Conservation (phyloP, 768 basidiomycete species). For the Pleurotus ostreatus region DNA sequence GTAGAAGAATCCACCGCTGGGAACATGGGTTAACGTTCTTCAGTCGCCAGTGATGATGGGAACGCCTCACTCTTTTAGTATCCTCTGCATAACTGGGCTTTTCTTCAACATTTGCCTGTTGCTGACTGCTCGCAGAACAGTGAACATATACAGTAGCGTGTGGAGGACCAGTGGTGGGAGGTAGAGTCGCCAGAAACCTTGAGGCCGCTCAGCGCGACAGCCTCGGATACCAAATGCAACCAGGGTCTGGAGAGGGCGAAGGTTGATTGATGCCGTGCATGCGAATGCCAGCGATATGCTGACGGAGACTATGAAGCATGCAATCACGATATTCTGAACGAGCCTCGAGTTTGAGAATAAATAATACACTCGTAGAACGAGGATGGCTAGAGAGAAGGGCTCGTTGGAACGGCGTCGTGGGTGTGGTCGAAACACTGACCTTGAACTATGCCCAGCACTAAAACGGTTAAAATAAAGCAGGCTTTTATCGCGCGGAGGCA, state of each 20-base stretch:
- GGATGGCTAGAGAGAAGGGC: constrained; percentile 24
- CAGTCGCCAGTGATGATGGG: not conserved
- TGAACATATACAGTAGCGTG: constrained; percentile 32
- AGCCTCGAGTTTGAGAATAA: constrained; percentile 28
- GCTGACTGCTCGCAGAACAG: constrained; percentile 27
- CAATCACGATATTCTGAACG: constrained; percentile 24
- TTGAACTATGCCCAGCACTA: constrained; percentile 30
- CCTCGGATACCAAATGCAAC: constrained; percentile 18
- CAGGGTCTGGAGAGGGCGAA: constrained; percentile 13
- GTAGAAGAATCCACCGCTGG: constrained; percentile 38
- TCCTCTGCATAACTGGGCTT: constrained; percentile 27
- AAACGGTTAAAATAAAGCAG: constrained; percentile 20
- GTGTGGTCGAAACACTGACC: constrained; percentile 16
- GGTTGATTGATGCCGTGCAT: constrained; percentile 14
- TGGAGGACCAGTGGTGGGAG: constrained; percentile 33
- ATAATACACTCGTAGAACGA: constrained; percentile 37
- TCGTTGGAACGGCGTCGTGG: not conserved
- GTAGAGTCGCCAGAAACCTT: constrained; percentile 29
- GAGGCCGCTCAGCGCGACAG: constrained; percentile 28
- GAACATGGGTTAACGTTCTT: not conserved
- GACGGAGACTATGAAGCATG: constrained; percentile 24
- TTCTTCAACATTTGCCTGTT: constrained; percentile 28
- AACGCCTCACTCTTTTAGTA: constrained; percentile 32
- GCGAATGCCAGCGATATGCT: constrained; percentile 26
- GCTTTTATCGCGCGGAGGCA: constrained; percentile 25